Base-by-base conservation (phyloP, 805 yeast genomes). In the Metschnikowia orientalis region DNA sequence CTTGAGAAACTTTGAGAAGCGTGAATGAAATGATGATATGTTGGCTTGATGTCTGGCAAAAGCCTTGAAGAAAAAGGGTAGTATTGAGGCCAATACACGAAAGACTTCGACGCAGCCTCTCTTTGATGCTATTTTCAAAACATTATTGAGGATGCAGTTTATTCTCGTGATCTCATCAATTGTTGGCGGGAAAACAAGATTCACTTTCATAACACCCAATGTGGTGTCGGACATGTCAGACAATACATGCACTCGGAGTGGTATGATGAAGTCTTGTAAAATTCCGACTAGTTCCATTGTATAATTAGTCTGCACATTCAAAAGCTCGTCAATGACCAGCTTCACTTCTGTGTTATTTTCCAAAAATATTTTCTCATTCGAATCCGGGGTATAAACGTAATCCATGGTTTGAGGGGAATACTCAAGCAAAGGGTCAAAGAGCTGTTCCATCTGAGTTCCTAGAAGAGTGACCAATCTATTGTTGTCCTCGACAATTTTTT, bases 1-100 rank as follows among this genome's bases (percentile, higher is more conserved):
- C n/a, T 37, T 31, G 37, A 48, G 38, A 40, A 65, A 65, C 36
- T 51, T 69, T 15, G 71, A 68, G 44, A 76, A 66, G 32, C 71
- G 70, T 7, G 77, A 63, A 11, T 70, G 60, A 45, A 86, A 86
- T 33, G 71, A 69, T 43, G 77, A 79, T 8, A 92, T 74, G 12
- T 95, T 95, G 6, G 96, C 95, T 57, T 89, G 95, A 57, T 90
- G 97, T 37, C 97, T 69, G 68, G 88, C 85, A 47, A 84, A 85
- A 0, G 97, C 95, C 51, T 88, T 85, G 61, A 85, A 90, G 54
- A 88, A 90, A 55, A 86, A 87, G 0, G 97, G 96, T 10, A 90
- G 69, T 0, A 92, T 79, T 32, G 77, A 71, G 3, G 88, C 92
- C 51, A 94, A 75, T 1, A 90, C 95, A 41, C 75, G 79, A 38